phyloP scores from a whole-genome alignment of 2,329 filamentous ascomycete genomes.

The Phyllosticta paracitricarpa region DNA sequence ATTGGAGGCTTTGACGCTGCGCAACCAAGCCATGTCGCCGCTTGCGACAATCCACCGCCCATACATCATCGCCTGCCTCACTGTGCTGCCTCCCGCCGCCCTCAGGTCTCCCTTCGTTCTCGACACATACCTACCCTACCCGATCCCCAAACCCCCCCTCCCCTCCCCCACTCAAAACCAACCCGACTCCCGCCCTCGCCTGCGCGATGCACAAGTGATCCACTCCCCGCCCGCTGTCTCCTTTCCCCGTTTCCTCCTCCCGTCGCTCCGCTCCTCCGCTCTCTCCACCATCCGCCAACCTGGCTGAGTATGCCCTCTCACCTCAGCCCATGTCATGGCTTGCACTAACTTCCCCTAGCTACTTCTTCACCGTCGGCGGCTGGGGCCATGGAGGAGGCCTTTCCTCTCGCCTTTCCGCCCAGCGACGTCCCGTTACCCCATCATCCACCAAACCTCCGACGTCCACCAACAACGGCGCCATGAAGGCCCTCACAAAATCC shows the following conservation, averaged over 20 bases:
- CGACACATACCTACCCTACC: background rate
- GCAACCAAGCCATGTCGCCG: background rate
- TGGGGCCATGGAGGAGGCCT: conserved; percentile 21
- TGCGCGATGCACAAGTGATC: conserved; percentile 8
- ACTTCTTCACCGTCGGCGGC: conserved; percentile 24
- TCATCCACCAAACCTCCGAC: conserved; percentile 16
- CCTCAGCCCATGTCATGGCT: background rate
- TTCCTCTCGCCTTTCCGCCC: conserved; percentile 21
- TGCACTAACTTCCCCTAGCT: conserved; percentile 5
- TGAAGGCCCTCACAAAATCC: conserved; percentile 28
- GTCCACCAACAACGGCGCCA: conserved; percentile 12
- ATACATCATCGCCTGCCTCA: conserved; percentile 8
- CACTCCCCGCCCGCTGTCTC: conserved; percentile 8
- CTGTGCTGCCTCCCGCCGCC: conserved; percentile 3
- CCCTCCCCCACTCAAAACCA: background rate
- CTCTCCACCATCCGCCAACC: conserved; percentile 2
- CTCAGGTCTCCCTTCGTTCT: background rate
- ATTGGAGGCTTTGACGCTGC: background rate
- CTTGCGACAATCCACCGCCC: conserved; percentile 3
- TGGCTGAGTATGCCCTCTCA: conserved; percentile 20
- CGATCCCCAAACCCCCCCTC: background rate
- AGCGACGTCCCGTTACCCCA: conserved; percentile 25
- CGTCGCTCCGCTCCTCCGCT: conserved; percentile 1
- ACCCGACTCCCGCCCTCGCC: background rate
- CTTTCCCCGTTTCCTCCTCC: conserved; percentile 6